Percentiles rank a stretch among this genome's conserved stretches.
Evolutionary conservation across 129 eudicot genomes (phyloP).

Genomic region (Centrapalus pauciflorus): DNA sequence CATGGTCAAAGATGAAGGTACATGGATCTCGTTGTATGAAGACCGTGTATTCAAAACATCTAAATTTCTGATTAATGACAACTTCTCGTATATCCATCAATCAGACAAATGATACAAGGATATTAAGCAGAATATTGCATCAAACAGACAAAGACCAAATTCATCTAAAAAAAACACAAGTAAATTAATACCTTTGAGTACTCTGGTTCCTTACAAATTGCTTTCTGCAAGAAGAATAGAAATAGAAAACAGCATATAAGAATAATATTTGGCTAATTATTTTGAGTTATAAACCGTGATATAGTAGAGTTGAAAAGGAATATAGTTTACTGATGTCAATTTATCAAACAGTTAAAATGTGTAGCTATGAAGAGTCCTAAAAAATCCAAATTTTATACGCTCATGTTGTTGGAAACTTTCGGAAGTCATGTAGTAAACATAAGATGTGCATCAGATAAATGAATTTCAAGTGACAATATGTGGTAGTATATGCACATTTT

Average conservation of each 20-base stretch:
- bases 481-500: neutral
- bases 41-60: neutral
- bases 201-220: constrained; percentile 33
- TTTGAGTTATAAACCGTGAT: neutral
- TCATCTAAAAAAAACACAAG: constrained; percentile 3
- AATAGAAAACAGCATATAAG: constrained; percentile 6
- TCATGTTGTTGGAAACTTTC: neutral
- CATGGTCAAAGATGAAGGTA: neutral
- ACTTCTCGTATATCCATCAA: neutral
- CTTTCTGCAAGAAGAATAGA: constrained; percentile 29
- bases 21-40: neutral
- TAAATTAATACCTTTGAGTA: constrained; percentile 28
- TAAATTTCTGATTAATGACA: neutral
- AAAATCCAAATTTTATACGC: neutral
- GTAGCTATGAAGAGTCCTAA: neutral
- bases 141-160: neutral
- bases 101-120: neutral
- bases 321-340: neutral
- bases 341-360: neutral
- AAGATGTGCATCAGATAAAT: neutral
- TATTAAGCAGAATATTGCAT: neutral
- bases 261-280: neutral
- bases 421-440: neutral
- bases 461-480: neutral
- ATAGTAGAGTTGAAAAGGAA: neutral